Conservation (phyloP, 768 basidiomycete species). For the Tulasnella sp. region DNA sequence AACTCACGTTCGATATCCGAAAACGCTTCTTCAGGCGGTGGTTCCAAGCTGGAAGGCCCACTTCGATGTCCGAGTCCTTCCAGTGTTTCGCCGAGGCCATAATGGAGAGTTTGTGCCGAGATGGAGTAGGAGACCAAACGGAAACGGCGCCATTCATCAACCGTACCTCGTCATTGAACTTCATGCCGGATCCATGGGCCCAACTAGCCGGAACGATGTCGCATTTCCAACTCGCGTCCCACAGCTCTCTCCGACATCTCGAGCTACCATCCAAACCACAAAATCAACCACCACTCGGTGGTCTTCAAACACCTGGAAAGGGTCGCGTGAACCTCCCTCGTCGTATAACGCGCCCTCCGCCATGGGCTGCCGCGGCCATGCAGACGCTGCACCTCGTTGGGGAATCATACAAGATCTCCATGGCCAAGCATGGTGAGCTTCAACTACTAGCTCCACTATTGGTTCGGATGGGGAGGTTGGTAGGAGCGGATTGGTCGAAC, state of each 20-base stretch:
- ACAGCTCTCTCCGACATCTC: conserved; percentile 35
- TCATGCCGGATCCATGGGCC: conserved; percentile 23
- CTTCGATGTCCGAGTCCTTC: conserved; percentile 57
- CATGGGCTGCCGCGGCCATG: conserved; percentile 46
- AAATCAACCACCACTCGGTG: background rate
- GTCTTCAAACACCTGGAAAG: background rate
- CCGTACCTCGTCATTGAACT: conserved; percentile 29
- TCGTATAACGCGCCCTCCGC: conserved; percentile 54
- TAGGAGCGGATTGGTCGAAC: conserved; percentile 87
- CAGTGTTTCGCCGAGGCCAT: conserved; percentile 60
- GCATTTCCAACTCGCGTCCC: background rate
- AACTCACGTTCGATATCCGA: conserved; percentile 61
- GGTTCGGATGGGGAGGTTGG: conserved; percentile 45
- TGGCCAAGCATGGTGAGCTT: conserved; percentile 63
- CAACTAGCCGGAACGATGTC: conserved; percentile 23
- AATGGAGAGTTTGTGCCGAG: conserved; percentile 49
- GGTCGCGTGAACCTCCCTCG: conserved; percentile 29
- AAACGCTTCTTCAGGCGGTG: conserved; percentile 60
- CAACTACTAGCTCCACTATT: conserved; percentile 63
- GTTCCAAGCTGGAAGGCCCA: conserved; percentile 53
- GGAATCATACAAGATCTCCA: conserved; percentile 48
- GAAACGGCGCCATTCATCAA: background rate
- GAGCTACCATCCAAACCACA: conserved; percentile 38
- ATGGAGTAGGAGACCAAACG: conserved; percentile 22
- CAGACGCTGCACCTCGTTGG: conserved; percentile 72